phyloP scores from a whole-genome alignment of 2,329 filamentous ascomycete species.

The Arthrinium phaeospermum region DNA sequence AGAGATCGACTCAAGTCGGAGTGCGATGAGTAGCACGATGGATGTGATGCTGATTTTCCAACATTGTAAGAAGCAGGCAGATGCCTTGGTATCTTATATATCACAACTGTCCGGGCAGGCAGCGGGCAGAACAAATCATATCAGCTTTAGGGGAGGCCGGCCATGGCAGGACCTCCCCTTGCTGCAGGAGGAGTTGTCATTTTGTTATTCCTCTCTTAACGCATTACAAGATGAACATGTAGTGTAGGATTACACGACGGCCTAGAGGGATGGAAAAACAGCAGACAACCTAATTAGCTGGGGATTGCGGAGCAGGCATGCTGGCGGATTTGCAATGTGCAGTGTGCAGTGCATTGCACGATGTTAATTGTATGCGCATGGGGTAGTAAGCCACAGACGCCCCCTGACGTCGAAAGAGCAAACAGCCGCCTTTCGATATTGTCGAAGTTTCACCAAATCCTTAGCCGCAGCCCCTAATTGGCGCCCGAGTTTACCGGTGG shows the following conservation, averaged over 20 bases:
- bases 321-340: background rate
- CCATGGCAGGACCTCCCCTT: background rate
- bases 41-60: background rate
- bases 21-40: background rate
- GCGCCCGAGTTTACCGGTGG: background rate
- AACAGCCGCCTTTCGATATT: background rate
- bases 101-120: background rate
- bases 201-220: background rate
- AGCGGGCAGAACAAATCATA: background rate
- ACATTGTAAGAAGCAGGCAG: background rate
- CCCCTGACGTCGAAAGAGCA: background rate
- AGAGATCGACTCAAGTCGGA: background rate
- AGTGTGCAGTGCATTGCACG: background rate
- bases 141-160: background rate
- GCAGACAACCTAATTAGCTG: background rate
- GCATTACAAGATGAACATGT: background rate
- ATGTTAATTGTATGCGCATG: background rate
- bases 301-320: background rate
- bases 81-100: slow-evolving; percentile 2
- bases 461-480: slow-evolving; percentile 11
- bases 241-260: slow-evolving; percentile 7
- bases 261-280: background rate
- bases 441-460: slow-evolving; percentile 1
- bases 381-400: background rate
- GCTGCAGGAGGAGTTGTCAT: background rate